Percentiles rank a stretch among this genome's conserved stretches.
These are phyloP conservation scores for Herpetomonas tarakana DNA, from an alignment of 208 protist species.

Conservation along the genomic window DNA sequence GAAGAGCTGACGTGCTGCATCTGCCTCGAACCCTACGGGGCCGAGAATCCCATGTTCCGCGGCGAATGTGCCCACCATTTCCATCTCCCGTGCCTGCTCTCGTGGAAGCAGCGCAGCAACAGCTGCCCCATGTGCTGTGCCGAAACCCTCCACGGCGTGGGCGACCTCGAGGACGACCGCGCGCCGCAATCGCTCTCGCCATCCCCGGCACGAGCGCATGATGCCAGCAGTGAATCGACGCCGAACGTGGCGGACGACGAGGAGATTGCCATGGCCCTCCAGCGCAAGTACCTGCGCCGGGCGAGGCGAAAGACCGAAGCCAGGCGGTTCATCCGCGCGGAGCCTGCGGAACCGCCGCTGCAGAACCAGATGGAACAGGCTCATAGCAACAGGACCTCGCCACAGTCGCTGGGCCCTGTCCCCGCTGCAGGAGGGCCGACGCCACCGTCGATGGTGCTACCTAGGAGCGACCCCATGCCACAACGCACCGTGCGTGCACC, in stretches of 20 bases:
- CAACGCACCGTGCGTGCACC: background rate
- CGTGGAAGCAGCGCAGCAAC: slow-evolving; percentile 81
- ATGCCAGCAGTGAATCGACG: background rate
- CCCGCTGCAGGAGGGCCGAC: too few relatives aligned
- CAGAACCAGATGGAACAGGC: background rate
- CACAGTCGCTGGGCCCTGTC: background rate
- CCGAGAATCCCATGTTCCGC: slow-evolving; percentile 55
- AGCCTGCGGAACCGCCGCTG: background rate
- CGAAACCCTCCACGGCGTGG: slow-evolving; percentile 44
- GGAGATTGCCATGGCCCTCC: background rate
- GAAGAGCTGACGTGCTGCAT: slow-evolving; percentile 75
- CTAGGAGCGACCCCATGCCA: background rate
- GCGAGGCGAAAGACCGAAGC: background rate
- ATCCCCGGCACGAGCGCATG: too few relatives aligned
- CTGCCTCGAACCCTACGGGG: slow-evolving; percentile 63
- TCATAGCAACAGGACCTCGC: background rate
- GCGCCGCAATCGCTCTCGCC: too few relatives aligned
- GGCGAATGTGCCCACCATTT: slow-evolving; percentile 68
- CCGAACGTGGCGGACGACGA: background rate
- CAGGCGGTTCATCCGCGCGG: background rate
- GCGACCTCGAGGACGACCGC: slow-evolving; percentile 14
- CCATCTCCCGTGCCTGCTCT: slow-evolving; percentile 63
- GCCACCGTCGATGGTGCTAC: background rate
- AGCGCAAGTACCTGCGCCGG: background rate
- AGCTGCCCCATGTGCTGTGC: slow-evolving; percentile 68